These are phyloP conservation scores for Hygrocybe punicea DNA, from an alignment of 768 basidiomycete species.

Conservation along the genomic window DNA sequence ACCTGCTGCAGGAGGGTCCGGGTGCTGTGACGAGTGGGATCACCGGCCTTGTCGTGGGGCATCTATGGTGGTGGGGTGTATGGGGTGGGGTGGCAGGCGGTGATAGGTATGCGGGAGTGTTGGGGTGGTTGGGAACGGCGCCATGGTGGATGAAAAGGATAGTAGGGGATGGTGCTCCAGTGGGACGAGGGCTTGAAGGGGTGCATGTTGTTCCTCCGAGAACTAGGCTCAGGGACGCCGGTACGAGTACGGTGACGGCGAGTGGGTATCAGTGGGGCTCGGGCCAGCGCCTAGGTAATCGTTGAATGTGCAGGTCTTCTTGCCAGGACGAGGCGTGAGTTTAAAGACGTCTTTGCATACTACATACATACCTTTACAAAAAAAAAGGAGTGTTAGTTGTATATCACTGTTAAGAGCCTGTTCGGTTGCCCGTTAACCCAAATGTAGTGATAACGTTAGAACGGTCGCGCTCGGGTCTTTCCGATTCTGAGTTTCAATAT, in stretches of 20 bases:
- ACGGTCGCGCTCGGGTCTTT: no score
- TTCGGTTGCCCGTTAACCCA: no score
- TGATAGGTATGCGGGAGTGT: constrained; percentile 31
- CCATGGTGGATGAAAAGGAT: constrained; percentile 56
- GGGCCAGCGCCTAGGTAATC: constrained; percentile 48
- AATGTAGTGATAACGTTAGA: no score
- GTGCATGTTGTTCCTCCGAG: constrained; percentile 61
- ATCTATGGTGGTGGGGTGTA: constrained; percentile 77
- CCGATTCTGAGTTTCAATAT: no score
- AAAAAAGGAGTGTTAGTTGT: no score
- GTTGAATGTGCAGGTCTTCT: not conserved
- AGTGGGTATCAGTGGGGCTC: constrained; percentile 48
- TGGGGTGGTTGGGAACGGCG: constrained; percentile 45
- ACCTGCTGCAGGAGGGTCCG: constrained; percentile 63
- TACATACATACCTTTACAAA: no score
- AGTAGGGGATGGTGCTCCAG: constrained; percentile 41
- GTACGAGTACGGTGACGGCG: constrained; percentile 7
- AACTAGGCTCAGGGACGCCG: constrained; percentile 17
- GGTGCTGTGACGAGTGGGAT: constrained; percentile 51
- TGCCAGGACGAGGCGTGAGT: not conserved
- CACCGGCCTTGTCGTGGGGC: constrained; percentile 73
- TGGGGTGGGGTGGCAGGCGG: constrained; percentile 49
- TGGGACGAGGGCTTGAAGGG: constrained; percentile 39
- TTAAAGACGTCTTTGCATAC: no score
- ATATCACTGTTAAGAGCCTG: no score